These are phyloP conservation scores for Tylopilus intermedius DNA, from an alignment of 768 basidiomycete species.

Conservation along the genomic window DNA sequence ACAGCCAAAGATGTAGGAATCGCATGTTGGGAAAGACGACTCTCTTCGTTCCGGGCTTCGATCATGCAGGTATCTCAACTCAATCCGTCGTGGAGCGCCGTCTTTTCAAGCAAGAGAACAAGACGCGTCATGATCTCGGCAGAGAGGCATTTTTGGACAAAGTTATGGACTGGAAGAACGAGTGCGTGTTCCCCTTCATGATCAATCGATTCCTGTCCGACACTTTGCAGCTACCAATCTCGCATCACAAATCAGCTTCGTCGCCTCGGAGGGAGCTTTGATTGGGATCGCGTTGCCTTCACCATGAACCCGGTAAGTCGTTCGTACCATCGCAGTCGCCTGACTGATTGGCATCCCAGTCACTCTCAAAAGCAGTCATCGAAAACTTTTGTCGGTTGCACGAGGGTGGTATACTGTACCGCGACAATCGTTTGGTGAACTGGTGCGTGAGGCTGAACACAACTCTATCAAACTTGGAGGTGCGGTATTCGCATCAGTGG, in stretches of 20 bases:
- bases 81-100: slow-evolving; percentile 97
- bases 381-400: slow-evolving; percentile 89
- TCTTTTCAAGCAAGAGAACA: slow-evolving; percentile 73
- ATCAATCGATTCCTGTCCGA: neutral
- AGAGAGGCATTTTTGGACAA: slow-evolving; percentile 86
- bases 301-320: slow-evolving; percentile 82
- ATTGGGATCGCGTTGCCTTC: slow-evolving; percentile 93
- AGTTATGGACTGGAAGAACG: slow-evolving; percentile 96
- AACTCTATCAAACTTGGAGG: slow-evolving; percentile 96
- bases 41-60: slow-evolving; percentile 90
- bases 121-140: slow-evolving; percentile 91
- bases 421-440: slow-evolving; percentile 94
- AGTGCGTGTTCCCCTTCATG: slow-evolving; percentile 50
- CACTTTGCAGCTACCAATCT: slow-evolving; percentile 68
- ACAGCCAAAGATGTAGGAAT: slow-evolving; percentile 50
- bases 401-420: slow-evolving; percentile 89
- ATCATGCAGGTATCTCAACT: slow-evolving; percentile 97
- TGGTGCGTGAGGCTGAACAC: slow-evolving; percentile 98
- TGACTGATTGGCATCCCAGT: slow-evolving; percentile 32
- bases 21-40: slow-evolving; percentile 93
- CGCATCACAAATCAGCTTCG: slow-evolving; percentile 87
- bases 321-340: neutral
- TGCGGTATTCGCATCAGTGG: slow-evolving; percentile 25
- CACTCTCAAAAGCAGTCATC: slow-evolving; percentile 78
- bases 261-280: slow-evolving; percentile 87